Conservation (phyloP, 495 filamentous ascomycete genomes). For the Aspergillus saccharolyticus region DNA sequence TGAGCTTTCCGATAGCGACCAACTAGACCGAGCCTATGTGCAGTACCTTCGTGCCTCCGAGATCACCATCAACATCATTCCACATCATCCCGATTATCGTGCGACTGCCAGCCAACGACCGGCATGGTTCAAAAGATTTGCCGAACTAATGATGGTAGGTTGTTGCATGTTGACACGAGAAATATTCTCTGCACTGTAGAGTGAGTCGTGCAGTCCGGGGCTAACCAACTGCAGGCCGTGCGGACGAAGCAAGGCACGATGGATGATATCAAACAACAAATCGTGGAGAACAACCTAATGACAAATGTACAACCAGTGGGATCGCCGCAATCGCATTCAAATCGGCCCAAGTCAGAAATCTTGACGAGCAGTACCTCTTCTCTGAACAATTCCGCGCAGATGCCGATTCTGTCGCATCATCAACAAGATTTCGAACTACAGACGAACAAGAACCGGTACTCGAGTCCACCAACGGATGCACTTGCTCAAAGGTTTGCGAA, state of each 20-base stretch:
- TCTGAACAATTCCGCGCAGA: slow-evolving; percentile 23
- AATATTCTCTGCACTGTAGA: background rate
- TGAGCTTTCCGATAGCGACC: slow-evolving; percentile 40
- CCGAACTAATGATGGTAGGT: slow-evolving; percentile 37
- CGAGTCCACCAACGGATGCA: slow-evolving; percentile 30
- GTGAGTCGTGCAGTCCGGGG: background rate
- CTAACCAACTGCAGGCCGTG: slow-evolving; percentile 28
- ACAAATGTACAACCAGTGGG: slow-evolving; percentile 31
- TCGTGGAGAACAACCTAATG: slow-evolving; percentile 39
- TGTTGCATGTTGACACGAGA: background rate
- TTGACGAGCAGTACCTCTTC: slow-evolving; percentile 9
- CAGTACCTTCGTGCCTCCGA: slow-evolving; percentile 79
- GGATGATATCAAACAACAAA: slow-evolving; percentile 41
- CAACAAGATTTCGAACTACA: slow-evolving; percentile 23
- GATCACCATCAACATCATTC: slow-evolving; percentile 69
- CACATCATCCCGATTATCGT: slow-evolving; percentile 62
- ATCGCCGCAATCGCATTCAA: slow-evolving; percentile 10
- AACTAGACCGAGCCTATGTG: slow-evolving; percentile 59
- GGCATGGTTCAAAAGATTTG: slow-evolving; percentile 39
- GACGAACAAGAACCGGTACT: slow-evolving; percentile 20
- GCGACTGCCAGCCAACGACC: slow-evolving; percentile 27
- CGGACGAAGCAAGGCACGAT: slow-evolving; percentile 45
- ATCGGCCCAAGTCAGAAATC: slow-evolving; percentile 15
- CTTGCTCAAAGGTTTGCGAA: slow-evolving; percentile 46
- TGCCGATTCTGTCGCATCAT: slow-evolving; percentile 43